Evolutionary conservation across 805 yeast genomes (phyloP), one percentile per base, ranked within the genome.

Genomic region (Candida maris): DNA sequence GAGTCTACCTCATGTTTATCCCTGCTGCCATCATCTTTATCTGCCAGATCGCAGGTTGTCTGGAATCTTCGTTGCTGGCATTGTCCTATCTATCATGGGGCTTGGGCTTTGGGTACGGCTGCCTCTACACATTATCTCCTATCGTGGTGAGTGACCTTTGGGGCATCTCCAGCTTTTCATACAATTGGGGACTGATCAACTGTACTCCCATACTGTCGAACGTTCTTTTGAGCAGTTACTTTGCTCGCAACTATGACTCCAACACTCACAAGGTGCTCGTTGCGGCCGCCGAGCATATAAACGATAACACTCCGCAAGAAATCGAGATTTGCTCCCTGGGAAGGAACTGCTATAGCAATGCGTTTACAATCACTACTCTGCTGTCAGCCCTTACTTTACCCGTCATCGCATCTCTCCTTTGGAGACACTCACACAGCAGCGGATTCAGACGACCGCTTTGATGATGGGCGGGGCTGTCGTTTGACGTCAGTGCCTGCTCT

Each of bases 81-180:
- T 56, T 85, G 46, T 68, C 79, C 59, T 27, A 68, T 20, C 62
- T 72, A 17, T 78, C 89, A 1, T 54, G 71, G n/a, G 51, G 75
- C 14, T 70, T 75, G 20, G 94, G 94, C 0, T 63, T 79, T 24
- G 81, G 80, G 26, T 85, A 85, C 59, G 94, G 94, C 1, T 72
- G 77, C 44, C 68, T 79, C 16, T 81, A 81, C 61, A 83, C 89
- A 33, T 68, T 81, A 6, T 72, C 75, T 59, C 93, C 94, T 4
- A 77, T 84, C n/a, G 74, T 85, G 15, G 71, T 81, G n/a, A 74
- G 86, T 13, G 91, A 85, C 45, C 59, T 71, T 7, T 84, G 82
- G 61, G 93, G 93, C 2, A 73, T 85, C 64, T 65, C 65, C 13
- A 67, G 73, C 35, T 81, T 83, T 49, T 73, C 85, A 6, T 77